Conservation (phyloP, 1,284 basidiomycete species). For the Apiotrichum montevideense region DNA sequence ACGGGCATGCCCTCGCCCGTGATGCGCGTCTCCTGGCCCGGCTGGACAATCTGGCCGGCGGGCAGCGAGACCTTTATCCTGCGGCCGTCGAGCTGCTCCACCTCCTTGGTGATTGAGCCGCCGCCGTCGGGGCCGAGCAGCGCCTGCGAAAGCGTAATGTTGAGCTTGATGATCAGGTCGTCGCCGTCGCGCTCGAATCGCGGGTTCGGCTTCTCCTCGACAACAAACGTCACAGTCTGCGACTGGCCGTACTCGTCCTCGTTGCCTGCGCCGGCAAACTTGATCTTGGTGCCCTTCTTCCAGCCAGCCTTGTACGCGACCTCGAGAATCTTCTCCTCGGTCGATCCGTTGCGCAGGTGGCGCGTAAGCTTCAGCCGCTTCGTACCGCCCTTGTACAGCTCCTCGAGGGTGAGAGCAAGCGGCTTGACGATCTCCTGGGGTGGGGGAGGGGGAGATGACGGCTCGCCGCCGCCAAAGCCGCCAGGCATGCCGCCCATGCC, state of each 20-base stretch:
- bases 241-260: constrained; percentile 66
- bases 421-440: constrained; percentile 70
- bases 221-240: constrained; percentile 74
- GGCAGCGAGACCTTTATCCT: constrained; percentile 65
- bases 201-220: constrained; percentile 82
- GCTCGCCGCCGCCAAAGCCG: constrained; percentile 36
- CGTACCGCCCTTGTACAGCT: constrained; percentile 80
- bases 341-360: constrained; percentile 61
- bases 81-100: constrained; percentile 72
- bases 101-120: constrained; percentile 49
- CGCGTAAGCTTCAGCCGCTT: constrained; percentile 88
- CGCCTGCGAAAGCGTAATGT: constrained; percentile 75
- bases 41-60: constrained; percentile 64
- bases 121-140: constrained; percentile 52
- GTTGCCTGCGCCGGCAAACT: constrained; percentile 80
- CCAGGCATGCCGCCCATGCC: constrained; percentile 31
- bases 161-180: constrained; percentile 61
- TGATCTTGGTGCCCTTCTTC: constrained; percentile 76
- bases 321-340: constrained; percentile 86
- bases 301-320: constrained; percentile 71
- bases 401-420: constrained; percentile 79
- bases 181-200: constrained; percentile 71
- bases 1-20: constrained; percentile 85
- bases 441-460: constrained; percentile 44
- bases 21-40: constrained; percentile 65